phyloP scores from a whole-genome alignment of 1,284 basidiomycete species.

The Tilletia walkeri region DNA sequence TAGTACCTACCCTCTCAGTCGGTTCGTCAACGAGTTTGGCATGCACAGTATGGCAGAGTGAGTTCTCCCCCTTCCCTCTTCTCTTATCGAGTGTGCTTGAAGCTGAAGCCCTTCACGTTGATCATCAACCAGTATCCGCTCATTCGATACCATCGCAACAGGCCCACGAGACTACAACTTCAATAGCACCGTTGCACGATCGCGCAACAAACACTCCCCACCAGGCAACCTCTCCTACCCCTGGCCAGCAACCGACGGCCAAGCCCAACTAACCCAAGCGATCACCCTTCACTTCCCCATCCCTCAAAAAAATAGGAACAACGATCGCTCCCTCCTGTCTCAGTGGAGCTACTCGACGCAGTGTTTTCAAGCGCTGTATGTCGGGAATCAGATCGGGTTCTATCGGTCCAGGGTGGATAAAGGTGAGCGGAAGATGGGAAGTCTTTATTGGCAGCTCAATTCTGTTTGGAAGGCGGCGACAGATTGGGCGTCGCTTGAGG shows the following conservation, averaged over 20 bases:
- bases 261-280: conserved; percentile 62
- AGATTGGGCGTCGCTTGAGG: conserved; percentile 66
- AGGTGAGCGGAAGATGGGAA: conserved; percentile 65
- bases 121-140: conserved; percentile 57
- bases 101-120: conserved; percentile 45
- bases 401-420: conserved; percentile 67
- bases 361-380: conserved; percentile 28
- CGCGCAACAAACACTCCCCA: conserved; percentile 64
- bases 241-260: conserved; percentile 64
- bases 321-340: conserved; percentile 6
- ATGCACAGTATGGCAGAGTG: conserved; percentile 65
- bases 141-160: not conserved
- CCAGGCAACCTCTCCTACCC: conserved; percentile 64
- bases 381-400: conserved; percentile 64
- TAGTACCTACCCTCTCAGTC: conserved; percentile 63
- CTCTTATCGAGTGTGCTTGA: not conserved
- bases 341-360: conserved; percentile 34
- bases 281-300: conserved; percentile 58
- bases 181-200: conserved; percentile 65
- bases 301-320: not conserved
- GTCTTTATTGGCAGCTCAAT: conserved; percentile 67
- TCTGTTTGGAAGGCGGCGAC: conserved; percentile 67
- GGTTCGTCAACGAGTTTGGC: conserved; percentile 68
- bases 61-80: not conserved
- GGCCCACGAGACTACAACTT: conserved; percentile 61